Evolutionary conservation across 1,284 basidiomycete genomes (phyloP).

Genomic region (Thecaphora frezii): DNA sequence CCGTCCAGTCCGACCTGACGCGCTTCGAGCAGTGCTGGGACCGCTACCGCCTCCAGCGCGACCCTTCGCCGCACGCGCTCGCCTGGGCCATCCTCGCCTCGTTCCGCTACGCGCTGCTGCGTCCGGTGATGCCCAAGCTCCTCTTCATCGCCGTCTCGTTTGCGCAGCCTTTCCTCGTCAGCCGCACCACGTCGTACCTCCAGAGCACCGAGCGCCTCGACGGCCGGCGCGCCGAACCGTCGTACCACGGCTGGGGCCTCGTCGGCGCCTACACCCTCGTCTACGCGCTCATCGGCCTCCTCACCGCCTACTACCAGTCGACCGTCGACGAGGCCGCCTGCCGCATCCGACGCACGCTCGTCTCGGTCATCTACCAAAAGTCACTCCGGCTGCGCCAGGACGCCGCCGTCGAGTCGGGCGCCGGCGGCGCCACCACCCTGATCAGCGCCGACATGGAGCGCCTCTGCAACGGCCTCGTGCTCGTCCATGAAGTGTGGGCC

Average conservation of each 20-base stretch:
- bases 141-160: conserved; percentile 33
- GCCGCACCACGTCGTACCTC: conserved; percentile 40
- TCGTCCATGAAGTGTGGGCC: conserved; percentile 44
- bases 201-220: too few relatives aligned
- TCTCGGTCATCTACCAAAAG: conserved; percentile 47
- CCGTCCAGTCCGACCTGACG: too few relatives aligned
- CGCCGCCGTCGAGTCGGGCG: conserved; percentile 36
- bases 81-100: conserved; percentile 28
- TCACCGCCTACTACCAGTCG: conserved; percentile 35
- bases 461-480: conserved; percentile 28
- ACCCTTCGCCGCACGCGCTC: conserved; percentile 17
- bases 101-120: conserved; percentile 31
- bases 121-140: conserved; percentile 38
- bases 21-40: too few relatives aligned
- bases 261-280: conserved; percentile 49
- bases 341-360: conserved; percentile 39
- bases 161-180: conserved; percentile 42
- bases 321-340: conserved; percentile 25
- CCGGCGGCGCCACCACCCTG: conserved; percentile 40
- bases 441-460: conserved; percentile 53
- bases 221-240: too few relatives aligned
- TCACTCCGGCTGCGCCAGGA: conserved; percentile 36
- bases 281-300: conserved; percentile 34
- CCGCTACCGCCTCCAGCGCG: too few relatives aligned
- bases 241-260: conserved; percentile 47